A percentile compares a stretch with the other conserved stretches of the same genome.
These are phyloP conservation scores for Corinectria fuckeliana DNA, from an alignment of 2,329 filamentous ascomycete genomes.

Conservation along the genomic window DNA sequence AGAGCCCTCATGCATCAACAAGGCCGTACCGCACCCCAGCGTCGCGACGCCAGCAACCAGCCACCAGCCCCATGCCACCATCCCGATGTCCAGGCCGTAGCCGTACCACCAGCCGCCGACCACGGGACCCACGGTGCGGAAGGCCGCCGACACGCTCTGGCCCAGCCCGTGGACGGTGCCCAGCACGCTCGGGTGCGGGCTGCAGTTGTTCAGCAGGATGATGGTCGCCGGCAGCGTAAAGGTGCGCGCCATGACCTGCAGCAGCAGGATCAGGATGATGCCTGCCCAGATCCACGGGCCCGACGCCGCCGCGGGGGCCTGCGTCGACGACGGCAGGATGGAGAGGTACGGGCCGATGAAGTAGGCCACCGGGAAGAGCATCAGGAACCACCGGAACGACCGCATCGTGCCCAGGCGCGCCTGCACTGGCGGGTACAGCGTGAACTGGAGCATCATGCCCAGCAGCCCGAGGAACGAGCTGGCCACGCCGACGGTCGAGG, in stretches of 20 bases:
- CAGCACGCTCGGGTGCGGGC: conserved; percentile 63
- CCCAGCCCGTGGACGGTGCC: conserved; percentile 64
- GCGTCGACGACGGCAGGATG: conserved; percentile 43
- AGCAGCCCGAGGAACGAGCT: conserved; percentile 73
- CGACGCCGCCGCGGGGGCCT: conserved; percentile 20
- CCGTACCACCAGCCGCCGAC: conserved; percentile 58
- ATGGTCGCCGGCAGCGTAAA: conserved; percentile 68
- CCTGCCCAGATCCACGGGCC: conserved; percentile 27
- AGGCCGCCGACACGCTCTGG: conserved; percentile 56
- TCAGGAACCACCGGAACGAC: conserved; percentile 69
- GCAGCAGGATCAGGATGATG: conserved; percentile 58
- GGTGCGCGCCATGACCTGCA: conserved; percentile 77
- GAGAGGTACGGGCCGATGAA: conserved; percentile 71
- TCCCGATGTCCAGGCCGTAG: conserved; percentile 51
- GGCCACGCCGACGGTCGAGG: conserved; percentile 70
- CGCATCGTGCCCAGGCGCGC: conserved; percentile 68
- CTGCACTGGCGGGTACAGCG: conserved; percentile 71
- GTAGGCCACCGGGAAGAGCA: conserved; percentile 73
- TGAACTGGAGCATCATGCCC: conserved; percentile 72
- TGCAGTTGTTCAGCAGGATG: conserved; percentile 66
- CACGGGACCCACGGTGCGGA: conserved; percentile 58
- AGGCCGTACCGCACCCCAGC: conserved; percentile 63
- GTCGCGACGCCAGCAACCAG: conserved; percentile 56
- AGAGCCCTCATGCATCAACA: conserved; percentile 68
- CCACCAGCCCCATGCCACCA: conserved; percentile 58